Conservation (phyloP, 1,284 basidiomycete species). For the Malassezia equina region DNA sequence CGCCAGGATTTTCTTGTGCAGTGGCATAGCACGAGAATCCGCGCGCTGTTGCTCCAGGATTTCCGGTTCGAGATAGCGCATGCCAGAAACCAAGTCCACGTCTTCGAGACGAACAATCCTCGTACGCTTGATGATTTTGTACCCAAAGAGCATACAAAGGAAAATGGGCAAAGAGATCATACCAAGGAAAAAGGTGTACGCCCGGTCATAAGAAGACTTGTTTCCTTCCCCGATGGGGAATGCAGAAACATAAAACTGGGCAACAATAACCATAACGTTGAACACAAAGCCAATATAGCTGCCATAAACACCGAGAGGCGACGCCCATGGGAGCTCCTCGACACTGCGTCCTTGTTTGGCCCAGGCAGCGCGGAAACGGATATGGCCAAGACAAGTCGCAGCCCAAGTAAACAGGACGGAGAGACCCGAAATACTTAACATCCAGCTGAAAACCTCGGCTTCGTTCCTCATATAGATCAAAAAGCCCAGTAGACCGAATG, state of each 20-base stretch:
- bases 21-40: conserved; percentile 21
- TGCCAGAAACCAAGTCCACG: conserved; percentile 55
- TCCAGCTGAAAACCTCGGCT: conserved; percentile 47
- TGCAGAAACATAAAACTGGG: conserved; percentile 28
- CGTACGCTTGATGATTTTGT: conserved; percentile 36
- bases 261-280: conserved; percentile 25
- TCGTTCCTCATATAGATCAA: conserved; percentile 38
- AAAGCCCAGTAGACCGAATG: conserved; percentile 40
- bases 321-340: conserved; percentile 52
- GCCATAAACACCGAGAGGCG: conserved; percentile 51
- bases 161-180: conserved; percentile 49
- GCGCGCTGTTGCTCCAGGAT: conserved; percentile 33
- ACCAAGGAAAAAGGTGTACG: conserved; percentile 51
- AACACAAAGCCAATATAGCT: conserved; percentile 50
- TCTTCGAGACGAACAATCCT: conserved; percentile 41
- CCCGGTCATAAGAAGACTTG: conserved; percentile 31
- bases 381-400: conserved; percentile 38
- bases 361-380: conserved; percentile 50
- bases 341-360: conserved; percentile 50
- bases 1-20: conserved; percentile 26
- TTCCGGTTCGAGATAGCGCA: conserved; percentile 29
- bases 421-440: conserved; percentile 53
- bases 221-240: conserved; percentile 40
- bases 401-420: conserved; percentile 52
- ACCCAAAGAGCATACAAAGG: conserved; percentile 22